Percentiles rank a stretch among this genome's conserved stretches.
Evolutionary conservation across 2,329 filamentous ascomycete genomes (phyloP).

Genomic region (Anisogramma anomala): DNA sequence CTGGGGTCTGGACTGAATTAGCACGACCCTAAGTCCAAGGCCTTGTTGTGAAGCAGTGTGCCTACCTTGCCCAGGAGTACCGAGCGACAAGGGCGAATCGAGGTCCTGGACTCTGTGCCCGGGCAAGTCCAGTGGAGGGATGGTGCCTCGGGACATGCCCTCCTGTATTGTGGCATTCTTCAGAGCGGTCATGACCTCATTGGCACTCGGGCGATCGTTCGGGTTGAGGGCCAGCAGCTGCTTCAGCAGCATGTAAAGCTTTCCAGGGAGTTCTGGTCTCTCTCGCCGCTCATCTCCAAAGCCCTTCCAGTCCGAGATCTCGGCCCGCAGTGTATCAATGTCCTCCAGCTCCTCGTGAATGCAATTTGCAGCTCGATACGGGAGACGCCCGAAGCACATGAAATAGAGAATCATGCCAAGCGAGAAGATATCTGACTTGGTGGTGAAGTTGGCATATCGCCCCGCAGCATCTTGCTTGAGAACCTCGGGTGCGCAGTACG

Average conservation of each 20-base stretch:
- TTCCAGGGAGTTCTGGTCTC: conserved; percentile 71
- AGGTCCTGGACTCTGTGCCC: conserved; percentile 41
- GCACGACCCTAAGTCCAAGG: conserved; percentile 7
- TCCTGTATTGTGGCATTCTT: conserved; percentile 50
- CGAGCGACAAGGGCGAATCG: conserved; percentile 39
- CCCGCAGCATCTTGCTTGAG: conserved; percentile 58
- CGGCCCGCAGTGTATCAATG: conserved; percentile 68
- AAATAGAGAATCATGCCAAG: conserved; percentile 98
- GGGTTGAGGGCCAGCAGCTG: conserved; percentile 69
- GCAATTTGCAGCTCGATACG: conserved; percentile 73
- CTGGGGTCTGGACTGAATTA: conserved; percentile 19
- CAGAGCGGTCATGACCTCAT: conserved; percentile 71
- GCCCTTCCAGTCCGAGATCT: conserved; percentile 79
- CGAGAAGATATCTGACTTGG: conserved; percentile 97
- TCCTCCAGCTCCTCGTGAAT: conserved; percentile 89
- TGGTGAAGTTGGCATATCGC: conserved; percentile 82
- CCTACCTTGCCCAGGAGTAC: conserved; percentile 37
- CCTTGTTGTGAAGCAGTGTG: conserved; percentile 14
- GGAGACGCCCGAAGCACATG: conserved; percentile 84
- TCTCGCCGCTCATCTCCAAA: conserved; percentile 67
- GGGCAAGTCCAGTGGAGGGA: conserved; percentile 29
- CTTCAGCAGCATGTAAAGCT: conserved; percentile 76
- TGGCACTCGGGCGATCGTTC: conserved; percentile 65
- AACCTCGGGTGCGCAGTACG: conserved; percentile 94
- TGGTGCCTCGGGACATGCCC: conserved; percentile 25